Percentiles rank a stretch among this genome's conserved stretches.
phyloP scores from a whole-genome alignment of 805 yeast species.

The Yamadazyma olivae region DNA sequence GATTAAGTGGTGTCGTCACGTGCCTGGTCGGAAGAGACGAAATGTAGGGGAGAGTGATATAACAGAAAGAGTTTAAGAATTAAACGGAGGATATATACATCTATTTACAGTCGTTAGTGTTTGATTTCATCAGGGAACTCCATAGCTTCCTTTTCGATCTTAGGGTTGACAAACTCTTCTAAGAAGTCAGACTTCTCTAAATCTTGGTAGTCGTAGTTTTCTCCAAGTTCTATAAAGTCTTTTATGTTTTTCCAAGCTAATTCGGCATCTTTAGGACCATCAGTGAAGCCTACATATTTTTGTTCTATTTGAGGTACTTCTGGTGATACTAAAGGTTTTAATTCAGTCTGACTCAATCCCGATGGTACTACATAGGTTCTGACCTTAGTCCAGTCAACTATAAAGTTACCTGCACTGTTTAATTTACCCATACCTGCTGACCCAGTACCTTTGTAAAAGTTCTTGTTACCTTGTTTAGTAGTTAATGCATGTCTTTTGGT shows the following conservation, averaged over 20 bases:
- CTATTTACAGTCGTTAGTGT: constrained; percentile 3
- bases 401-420: constrained; percentile 70
- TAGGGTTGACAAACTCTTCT: constrained; percentile 36
- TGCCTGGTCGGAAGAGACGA: no score
- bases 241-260: constrained; percentile 68
- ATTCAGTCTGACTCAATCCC: constrained; percentile 28
- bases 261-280: constrained; percentile 72
- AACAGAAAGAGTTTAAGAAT: no score
- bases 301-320: constrained; percentile 70
- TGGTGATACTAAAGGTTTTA: constrained; percentile 78
- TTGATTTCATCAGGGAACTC: constrained; percentile 15
- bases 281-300: constrained; percentile 62
- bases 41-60: no score
- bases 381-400: constrained; percentile 79
- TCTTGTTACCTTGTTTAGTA: constrained; percentile 92
- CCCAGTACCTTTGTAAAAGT: constrained; percentile 93
- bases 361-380: constrained; percentile 87
- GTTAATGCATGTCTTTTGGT: constrained; percentile 81
- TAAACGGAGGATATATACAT: no score
- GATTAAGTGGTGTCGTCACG: constrained; percentile 1
- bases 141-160: constrained; percentile 14
- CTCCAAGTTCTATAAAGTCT: constrained; percentile 77
- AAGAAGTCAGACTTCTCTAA: constrained; percentile 31
- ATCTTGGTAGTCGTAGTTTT: constrained; percentile 37
- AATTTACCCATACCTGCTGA: constrained; percentile 88